Base-by-base conservation (phyloP, 306 rosid genomes). In the Mimosa bimucronata region DNA sequence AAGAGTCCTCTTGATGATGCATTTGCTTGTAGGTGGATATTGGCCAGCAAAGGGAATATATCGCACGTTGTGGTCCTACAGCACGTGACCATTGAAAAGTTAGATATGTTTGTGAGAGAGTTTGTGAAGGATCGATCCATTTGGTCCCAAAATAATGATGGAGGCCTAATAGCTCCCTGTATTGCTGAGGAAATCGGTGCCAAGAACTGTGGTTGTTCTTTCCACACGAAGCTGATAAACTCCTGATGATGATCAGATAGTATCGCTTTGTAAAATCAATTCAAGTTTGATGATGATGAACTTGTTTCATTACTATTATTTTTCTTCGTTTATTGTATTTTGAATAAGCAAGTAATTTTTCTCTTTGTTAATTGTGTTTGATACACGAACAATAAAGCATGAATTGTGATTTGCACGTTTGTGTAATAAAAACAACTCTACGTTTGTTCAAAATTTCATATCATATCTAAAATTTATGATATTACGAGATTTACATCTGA, bases 81-180 rank as follows among this genome's bases (percentile, higher is more conserved):
- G 18, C 57, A 50, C 6, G 57, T 50, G 57, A 50, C 57, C 23
- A 50, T 50, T n/a, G 57, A 50, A 50, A 18, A 15, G 21, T 3
- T 50, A 18, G 23, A 48, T 48, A 15, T 18, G n/a, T 48, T 48
- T 48, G 57, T 48, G 57, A 18, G 21, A 4, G 23, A 50, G 57
- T 50, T 50, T 50, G n/a, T 50, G 3, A 2, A 50, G n/a, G 15
- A 50, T 50, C 57, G 23, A 50, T 16, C 8, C 9, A 50, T 50
- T 50, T 50, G n/a, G 52, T 45, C 13, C 12, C 19, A 45, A 50
- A 8, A 50, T 18, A 88, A 91, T 6, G 73, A 14, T 14, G 53
- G 53, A 9, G 89, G 80, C 12, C 87, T 82, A 71, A 89, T 83
- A 77, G 80, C 89, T 71, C 93, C 91, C 57, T 89, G 93, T 78